phyloP scores from a whole-genome alignment of 2,329 filamentous ascomycete genomes.

The Zarea fungicola region DNA sequence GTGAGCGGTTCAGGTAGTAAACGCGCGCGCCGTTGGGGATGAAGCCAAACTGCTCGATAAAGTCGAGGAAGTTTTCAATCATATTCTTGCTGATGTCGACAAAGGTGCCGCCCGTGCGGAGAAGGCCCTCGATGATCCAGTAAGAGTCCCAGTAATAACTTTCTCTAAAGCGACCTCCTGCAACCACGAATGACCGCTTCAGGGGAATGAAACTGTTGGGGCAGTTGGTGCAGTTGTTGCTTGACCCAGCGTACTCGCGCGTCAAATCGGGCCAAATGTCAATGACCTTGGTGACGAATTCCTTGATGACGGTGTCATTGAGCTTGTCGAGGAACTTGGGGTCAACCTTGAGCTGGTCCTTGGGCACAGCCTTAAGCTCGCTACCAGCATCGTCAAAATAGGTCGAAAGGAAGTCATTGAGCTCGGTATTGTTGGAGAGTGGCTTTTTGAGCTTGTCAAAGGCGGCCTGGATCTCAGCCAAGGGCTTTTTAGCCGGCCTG shows the following conservation, averaged over 20 bases:
- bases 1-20: constrained; percentile 64
- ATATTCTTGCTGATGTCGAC: constrained; percentile 59
- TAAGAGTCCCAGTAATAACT: constrained; percentile 69
- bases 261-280: constrained; percentile 66
- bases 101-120: constrained; percentile 60
- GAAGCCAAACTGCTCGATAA: constrained; percentile 60
- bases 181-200: constrained; percentile 64
- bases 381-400: constrained; percentile 61
- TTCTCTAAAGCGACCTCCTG: constrained; percentile 65
- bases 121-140: constrained; percentile 62
- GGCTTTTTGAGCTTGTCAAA: constrained; percentile 56
- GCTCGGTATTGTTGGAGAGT: constrained; percentile 56
- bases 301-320: constrained; percentile 51
- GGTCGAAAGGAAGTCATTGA: constrained; percentile 55
- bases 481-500: constrained; percentile 54
- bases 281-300: constrained; percentile 60
- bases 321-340: constrained; percentile 54
- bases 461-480: constrained; percentile 56
- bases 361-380: constrained; percentile 52
- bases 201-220: constrained; percentile 61
- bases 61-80: constrained; percentile 65
- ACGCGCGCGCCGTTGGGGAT: constrained; percentile 62
- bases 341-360: constrained; percentile 47
- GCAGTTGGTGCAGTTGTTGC: constrained; percentile 51
- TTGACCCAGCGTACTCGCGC: constrained; percentile 48